These are phyloP conservation scores for Podospora fimiseda DNA, from an alignment of 495 filamentous ascomycete species.

Conservation along the genomic window DNA sequence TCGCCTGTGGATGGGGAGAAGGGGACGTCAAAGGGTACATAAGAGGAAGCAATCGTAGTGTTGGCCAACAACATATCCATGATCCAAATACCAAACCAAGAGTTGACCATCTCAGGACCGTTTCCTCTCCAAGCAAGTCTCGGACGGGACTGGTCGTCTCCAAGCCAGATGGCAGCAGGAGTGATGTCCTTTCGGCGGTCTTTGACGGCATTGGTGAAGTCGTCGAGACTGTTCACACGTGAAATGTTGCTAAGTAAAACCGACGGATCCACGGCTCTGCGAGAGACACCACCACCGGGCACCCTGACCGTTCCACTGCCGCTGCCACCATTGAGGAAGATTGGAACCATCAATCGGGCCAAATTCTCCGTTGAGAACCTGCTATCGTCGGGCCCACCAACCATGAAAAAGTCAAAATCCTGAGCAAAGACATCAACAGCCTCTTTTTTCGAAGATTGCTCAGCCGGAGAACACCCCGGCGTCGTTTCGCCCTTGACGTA, in stretches of 20 bases:
- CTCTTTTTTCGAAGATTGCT: conserved; percentile 21
- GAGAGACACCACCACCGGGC: conserved; percentile 1
- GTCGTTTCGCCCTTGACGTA: conserved; percentile 55
- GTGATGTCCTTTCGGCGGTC: conserved; percentile 57
- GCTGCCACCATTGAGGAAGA: conserved; percentile 21
- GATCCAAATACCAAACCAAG: conserved; percentile 66
- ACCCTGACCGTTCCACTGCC: conserved; percentile 13
- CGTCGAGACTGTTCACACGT: conserved; percentile 53
- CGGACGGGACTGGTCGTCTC: conserved; percentile 45
- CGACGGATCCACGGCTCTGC: conserved; percentile 10
- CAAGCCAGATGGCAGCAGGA: conserved; percentile 71
- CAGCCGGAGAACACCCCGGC: conserved; percentile 52
- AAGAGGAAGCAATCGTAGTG: conserved; percentile 59
- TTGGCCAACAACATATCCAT: conserved; percentile 59
- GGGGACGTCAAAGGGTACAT: conserved; percentile 62
- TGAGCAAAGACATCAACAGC: conserved; percentile 29
- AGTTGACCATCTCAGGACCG: conserved; percentile 33
- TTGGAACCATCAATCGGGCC: conserved; percentile 39
- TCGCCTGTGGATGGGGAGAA: conserved; percentile 58
- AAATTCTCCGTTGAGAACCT: conserved; percentile 39
- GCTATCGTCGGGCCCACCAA: conserved; percentile 52
- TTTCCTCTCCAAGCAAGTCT: conserved; percentile 57
- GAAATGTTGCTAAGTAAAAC: conserved; percentile 42
- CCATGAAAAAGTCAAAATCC: conserved; percentile 39
- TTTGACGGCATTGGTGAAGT: conserved; percentile 61